These are phyloP conservation scores for Aureobasidium sp. DNA, from an alignment of 2,329 filamentous ascomycete genomes.

Conservation along the genomic window DNA sequence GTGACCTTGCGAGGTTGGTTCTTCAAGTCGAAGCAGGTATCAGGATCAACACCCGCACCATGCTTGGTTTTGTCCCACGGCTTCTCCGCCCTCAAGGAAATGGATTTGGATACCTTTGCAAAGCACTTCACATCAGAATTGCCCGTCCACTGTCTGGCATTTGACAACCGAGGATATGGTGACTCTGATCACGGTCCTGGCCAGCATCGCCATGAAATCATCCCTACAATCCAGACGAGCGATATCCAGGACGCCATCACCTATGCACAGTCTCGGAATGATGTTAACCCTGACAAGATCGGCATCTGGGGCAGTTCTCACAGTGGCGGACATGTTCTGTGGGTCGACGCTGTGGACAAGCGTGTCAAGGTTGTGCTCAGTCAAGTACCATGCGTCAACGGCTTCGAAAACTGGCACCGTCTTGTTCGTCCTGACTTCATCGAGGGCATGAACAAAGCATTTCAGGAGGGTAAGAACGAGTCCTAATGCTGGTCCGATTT, in stretches of 20 bases:
- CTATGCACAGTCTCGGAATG: slow-evolving; percentile 28
- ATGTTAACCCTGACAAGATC: slow-evolving; percentile 30
- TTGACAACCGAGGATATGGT: slow-evolving; percentile 32
- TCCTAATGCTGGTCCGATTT: too few species aligned
- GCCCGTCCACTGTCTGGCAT: slow-evolving; percentile 28
- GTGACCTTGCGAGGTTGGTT: slow-evolving; percentile 18
- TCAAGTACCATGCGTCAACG: slow-evolving; percentile 31
- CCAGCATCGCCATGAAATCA: slow-evolving; percentile 29
- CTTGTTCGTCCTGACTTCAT: slow-evolving; percentile 30
- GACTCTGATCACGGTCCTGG: slow-evolving; percentile 25
- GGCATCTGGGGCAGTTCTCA: slow-evolving; percentile 35
- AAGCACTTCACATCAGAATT: not conserved
- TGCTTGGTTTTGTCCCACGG: slow-evolving; percentile 15
- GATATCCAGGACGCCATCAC: slow-evolving; percentile 36
- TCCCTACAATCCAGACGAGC: slow-evolving; percentile 27
- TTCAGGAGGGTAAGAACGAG: too few species aligned
- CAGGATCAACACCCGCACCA: not conserved
- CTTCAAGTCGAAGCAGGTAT: not conserved
- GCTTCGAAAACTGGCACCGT: slow-evolving; percentile 32
- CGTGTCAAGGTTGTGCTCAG: slow-evolving; percentile 36
- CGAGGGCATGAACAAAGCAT: slow-evolving; percentile 23
- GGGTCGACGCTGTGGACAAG: slow-evolving; percentile 34
- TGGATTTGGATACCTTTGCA: slow-evolving; percentile 8
- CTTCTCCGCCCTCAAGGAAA: slow-evolving; percentile 12
- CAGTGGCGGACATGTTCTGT: slow-evolving; percentile 35